Evolutionary conservation across 139 green algal genomes (phyloP).

Genomic region (Deuterostichococcus epilithicus): DNA sequence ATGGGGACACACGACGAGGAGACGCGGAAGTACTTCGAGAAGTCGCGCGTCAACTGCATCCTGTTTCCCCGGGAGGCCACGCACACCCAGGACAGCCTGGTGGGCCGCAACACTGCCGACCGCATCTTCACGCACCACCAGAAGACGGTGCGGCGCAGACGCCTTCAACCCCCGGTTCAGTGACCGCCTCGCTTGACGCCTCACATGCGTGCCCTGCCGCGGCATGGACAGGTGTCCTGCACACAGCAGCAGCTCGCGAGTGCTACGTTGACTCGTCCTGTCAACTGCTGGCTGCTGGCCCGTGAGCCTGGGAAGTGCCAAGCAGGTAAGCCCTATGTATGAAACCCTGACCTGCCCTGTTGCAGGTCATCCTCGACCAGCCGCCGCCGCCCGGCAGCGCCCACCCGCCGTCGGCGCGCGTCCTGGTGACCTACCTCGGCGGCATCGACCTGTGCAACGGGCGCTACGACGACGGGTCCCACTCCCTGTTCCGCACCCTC

Average conservation of each 20-base stretch:
- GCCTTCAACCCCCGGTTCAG: too few relatives aligned
- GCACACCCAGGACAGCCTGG: slow-evolving; percentile 18
- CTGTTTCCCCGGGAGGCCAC: slow-evolving; percentile 29
- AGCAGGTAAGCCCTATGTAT: too few relatives aligned
- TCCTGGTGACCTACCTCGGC: slow-evolving; percentile 47
- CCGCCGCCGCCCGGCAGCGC: neutral
- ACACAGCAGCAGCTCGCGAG: too few relatives aligned
- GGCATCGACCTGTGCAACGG: slow-evolving; percentile 59
- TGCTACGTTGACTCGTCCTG: too few relatives aligned
- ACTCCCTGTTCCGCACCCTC: slow-evolving; percentile 38
- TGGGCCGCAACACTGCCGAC: slow-evolving; percentile 7
- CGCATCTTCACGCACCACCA: slow-evolving; percentile 60
- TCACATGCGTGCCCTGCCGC: too few relatives aligned
- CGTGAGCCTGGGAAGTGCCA: too few relatives aligned
- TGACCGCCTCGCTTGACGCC: too few relatives aligned
- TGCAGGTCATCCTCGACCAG: neutral
- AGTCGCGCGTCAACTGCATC: slow-evolving; percentile 37
- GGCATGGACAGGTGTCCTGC: too few relatives aligned
- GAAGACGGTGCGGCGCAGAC: slow-evolving; percentile 25
- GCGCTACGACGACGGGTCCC: slow-evolving; percentile 43
- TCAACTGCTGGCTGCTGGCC: too few relatives aligned
- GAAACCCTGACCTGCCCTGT: too few relatives aligned
- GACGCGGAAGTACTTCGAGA: slow-evolving; percentile 45
- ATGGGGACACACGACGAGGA: slow-evolving; percentile 59
- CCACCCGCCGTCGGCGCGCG: slow-evolving; percentile 1